Evolutionary conservation across 78 protist genomes (phyloP), one percentile per base, ranked within the genome.

Genomic region (Cavenderia fasciculata): DNA sequence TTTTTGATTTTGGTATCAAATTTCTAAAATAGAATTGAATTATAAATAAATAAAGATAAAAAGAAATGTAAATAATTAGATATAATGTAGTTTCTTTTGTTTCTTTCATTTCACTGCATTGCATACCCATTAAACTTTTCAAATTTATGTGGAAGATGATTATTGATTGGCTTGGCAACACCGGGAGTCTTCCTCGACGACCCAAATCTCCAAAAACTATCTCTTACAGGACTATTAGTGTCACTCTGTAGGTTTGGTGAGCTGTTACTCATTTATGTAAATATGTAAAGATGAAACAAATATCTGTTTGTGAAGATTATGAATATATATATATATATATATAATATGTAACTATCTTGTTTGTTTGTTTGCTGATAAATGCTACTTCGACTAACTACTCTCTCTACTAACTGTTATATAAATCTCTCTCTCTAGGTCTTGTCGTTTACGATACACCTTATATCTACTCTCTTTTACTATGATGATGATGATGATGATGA

Each of bases 81-180:
- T 56, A 12, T 7, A 6, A 56, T 19, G 27, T 56, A n/a, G n/a
- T 56, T 25, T 25, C 62, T 25, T 56, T 19, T 19, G 62, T 25
- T 56, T 56, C 6, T 19, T 25, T 56, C 31, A 19, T 56, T 56
- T 19, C 14, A 21, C 38, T 12, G 2, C 6, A 49, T 33, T 34
- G 25, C 6, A n/a, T 76, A 76, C 75, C 89, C 89, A 79, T 79
- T 79, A 68, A 79, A 79, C 68, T 79, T 79, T 68, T 79, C 89
- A 79, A 79, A 79, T 43, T 71, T 79, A 43, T 69, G 75, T 34
- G 89, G 89, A 51, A 57, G 14, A 27, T 65, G 89, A 23, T 38
- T 47, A 56, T 79, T 79, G 12, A 79, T 61, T 38, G 89, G 89
- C n/a, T 79, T 79, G 10, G 89, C 89, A 38, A 56, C 43, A 38